phyloP scores from a whole-genome alignment of 108 stramenopile species.

The Skeletonema tropicum region DNA sequence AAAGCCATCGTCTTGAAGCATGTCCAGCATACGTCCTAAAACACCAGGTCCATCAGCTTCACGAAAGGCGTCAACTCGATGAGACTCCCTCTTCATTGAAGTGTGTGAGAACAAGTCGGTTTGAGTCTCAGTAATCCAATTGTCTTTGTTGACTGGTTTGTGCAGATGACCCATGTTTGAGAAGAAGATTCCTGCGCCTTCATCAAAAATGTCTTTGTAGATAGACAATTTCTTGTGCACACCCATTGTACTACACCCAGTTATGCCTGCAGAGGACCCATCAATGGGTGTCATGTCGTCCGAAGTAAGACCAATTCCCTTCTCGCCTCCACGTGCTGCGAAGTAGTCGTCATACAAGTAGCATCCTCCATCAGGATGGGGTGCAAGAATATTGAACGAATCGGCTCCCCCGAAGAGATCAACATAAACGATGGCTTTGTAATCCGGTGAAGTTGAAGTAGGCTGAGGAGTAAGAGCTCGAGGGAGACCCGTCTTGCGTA shows the following conservation, averaged over 20 bases:
- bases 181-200: slow-evolving; percentile 30
- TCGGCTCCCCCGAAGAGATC: slow-evolving; percentile 49
- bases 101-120: slow-evolving; percentile 43
- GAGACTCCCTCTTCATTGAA: slow-evolving; percentile 31
- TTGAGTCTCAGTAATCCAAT: slow-evolving; percentile 45
- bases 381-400: slow-evolving; percentile 45
- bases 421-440: slow-evolving; percentile 52
- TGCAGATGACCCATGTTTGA: slow-evolving; percentile 27
- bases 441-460: slow-evolving; percentile 23
- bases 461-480: slow-evolving; percentile 1
- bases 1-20: slow-evolving; percentile 27
- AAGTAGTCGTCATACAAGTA: slow-evolving; percentile 15
- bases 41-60: slow-evolving; percentile 42
- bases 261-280: slow-evolving; percentile 1
- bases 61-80: slow-evolving; percentile 38
- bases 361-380: slow-evolving; percentile 22
- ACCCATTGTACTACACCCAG: slow-evolving; percentile 23
- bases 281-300: slow-evolving; percentile 14
- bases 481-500: neutral
- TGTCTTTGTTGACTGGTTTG: slow-evolving; percentile 37
- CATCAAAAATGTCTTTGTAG: slow-evolving; percentile 34
- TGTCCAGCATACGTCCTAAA: slow-evolving; percentile 53
- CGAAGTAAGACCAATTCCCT: slow-evolving; percentile 7
- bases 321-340: slow-evolving; percentile 8
- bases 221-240: slow-evolving; percentile 28